Conservation (phyloP, 441 rosid genomes). For the Eugenia klotzschiana region DNA sequence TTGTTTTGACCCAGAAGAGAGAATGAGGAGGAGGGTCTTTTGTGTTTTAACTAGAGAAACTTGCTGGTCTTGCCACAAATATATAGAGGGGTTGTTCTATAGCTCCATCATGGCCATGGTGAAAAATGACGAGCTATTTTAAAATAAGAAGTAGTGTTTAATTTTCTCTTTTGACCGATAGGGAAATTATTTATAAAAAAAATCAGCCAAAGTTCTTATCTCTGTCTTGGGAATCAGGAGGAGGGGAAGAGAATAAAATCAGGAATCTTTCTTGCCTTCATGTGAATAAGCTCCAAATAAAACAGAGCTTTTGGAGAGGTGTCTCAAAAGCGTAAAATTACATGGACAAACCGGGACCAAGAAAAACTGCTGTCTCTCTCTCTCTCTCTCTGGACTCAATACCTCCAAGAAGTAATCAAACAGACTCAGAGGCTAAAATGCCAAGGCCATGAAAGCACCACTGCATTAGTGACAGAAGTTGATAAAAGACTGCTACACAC, state of each 20-base stretch:
- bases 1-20: neutral
- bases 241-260: slow-evolving; percentile 19
- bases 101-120: neutral
- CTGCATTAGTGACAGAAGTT: neutral
- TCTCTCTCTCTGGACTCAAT: neutral
- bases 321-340: slow-evolving; percentile 6
- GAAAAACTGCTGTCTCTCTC: neutral
- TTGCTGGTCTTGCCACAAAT: neutral
- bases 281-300: slow-evolving; percentile 21
- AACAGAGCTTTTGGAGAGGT: slow-evolving; percentile 13
- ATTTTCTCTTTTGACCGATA: neutral
- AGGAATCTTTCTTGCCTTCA: slow-evolving; percentile 30
- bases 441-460: neutral
- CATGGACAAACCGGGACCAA: slow-evolving; percentile 6
- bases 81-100: neutral
- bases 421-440: neutral
- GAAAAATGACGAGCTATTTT: neutral
- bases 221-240: slow-evolving; percentile 13
- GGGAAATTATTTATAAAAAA: neutral
- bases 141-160: neutral
- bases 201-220: neutral
- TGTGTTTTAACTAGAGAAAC: neutral
- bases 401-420: slow-evolving; percentile 2
- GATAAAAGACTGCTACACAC: neutral
- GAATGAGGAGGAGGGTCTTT: neutral